Evolutionary conservation across 805 yeast genomes (phyloP), one percentile per base, ranked within the genome.

Genomic region (Tetrapisispora namnaoensis): DNA sequence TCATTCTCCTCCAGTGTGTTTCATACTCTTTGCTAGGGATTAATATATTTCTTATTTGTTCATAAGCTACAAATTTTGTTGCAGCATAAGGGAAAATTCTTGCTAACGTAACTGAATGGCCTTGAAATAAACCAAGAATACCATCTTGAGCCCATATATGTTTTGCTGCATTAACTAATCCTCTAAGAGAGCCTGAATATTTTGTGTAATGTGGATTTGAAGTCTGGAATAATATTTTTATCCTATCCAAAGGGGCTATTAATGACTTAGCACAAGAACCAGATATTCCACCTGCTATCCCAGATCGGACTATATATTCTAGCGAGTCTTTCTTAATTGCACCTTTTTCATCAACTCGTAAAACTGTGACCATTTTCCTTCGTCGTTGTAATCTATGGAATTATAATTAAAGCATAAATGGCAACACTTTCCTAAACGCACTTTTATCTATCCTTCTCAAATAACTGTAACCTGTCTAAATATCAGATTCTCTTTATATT

Each of bases 71-170:
- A 66, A 91, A 93, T 65, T 93, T 93, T 60, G 93, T 86, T 11
- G 96, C 96, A 4, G 99, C 97, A 65, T 93, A 93, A 1, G 99
- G 99, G 65, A 93, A 91, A 3, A 93, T 87, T 53, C 99, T 74
- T 40, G 90, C 66, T 45, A 93, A 70, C 0, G 99, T 93, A 1
- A 95, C 96, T 4, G 95, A 86, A 65, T 93, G 99, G 38, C 99
- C 99, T 60, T 91, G 96, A 63, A 81, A 91, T 48, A 93, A 77
- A 1, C 99, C 99, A 40, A 70, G 53, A 1, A 81, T 43, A 17
- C 98, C 98, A 63, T 88, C 93, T 45, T 70, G 72, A 8, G 56
- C 49, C 69, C 79, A 79, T 24, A 93, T 90, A 49, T 78, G 75
- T 35, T 69, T 68, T 0, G 83, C 83, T 0, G 99, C 98, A 43